These are phyloP conservation scores for Trapa incisa DNA, from an alignment of 345 rosid species.

Conservation along the genomic window DNA sequence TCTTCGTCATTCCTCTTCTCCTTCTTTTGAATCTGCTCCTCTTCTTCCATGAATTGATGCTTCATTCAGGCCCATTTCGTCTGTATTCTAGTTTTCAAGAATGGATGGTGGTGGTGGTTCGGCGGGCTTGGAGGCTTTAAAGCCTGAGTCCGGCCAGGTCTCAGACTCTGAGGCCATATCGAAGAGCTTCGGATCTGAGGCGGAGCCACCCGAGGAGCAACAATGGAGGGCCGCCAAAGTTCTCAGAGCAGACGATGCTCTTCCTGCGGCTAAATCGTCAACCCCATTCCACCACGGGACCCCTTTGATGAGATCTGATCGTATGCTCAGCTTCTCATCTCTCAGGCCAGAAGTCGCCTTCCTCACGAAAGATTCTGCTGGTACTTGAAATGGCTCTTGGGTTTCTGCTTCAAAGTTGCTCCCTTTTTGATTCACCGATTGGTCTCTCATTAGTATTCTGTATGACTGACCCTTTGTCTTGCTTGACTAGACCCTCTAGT, in stretches of 20 bases:
- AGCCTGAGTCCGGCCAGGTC: conserved; percentile 34
- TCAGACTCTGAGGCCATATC: conserved; percentile 22
- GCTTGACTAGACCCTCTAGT: background rate
- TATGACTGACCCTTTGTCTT: background rate
- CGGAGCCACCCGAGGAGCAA: conserved; percentile 29
- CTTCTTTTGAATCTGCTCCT: no score
- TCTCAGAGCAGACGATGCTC: conserved; percentile 23
- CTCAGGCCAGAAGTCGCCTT: conserved; percentile 37
- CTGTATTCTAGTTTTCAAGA: no score
- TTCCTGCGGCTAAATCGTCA: conserved; percentile 12
- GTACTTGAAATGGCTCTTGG: conserved; percentile 20
- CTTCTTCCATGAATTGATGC: no score
- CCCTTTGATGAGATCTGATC: conserved; percentile 10
- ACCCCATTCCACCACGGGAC: conserved; percentile 4
- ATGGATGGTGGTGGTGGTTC: no score
- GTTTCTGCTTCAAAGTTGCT: conserved; percentile 17
- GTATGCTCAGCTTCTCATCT: conserved; percentile 50
- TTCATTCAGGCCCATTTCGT: no score
- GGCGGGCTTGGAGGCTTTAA: background rate
- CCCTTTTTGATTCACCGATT: background rate
- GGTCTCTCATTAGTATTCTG: background rate
- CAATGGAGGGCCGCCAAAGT: conserved; percentile 43
- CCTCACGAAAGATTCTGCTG: conserved; percentile 15
- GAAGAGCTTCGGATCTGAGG: conserved; percentile 46
- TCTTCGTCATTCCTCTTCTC: no score